These are phyloP conservation scores for Craterostigma plantagineum DNA, from an alignment of 257 asterid species.

Conservation along the genomic window DNA sequence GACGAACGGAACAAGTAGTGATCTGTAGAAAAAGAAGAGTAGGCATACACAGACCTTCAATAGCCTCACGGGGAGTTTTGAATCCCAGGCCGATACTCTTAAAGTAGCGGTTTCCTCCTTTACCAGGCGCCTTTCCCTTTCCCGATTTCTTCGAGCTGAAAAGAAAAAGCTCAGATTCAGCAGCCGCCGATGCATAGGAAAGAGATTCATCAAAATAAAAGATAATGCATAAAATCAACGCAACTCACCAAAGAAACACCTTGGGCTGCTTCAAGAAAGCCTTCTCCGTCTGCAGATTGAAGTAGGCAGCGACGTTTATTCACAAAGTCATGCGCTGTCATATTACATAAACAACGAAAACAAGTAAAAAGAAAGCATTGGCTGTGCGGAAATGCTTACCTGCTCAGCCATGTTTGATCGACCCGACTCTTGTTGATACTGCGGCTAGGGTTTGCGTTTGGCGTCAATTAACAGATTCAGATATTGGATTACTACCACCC, in stretches of 20 bases:
- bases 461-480: neutral
- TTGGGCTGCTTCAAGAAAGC: slow-evolving; percentile 23
- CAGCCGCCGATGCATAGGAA: neutral
- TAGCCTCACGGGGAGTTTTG: slow-evolving; percentile 27
- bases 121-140: slow-evolving; percentile 32
- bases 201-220: neutral
- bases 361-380: no score
- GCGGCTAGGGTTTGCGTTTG: no score
- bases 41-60: slow-evolving; percentile 10
- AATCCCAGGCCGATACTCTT: slow-evolving; percentile 31
- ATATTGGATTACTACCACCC: slow-evolving; percentile 1
- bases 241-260: slow-evolving; percentile 17
- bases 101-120: slow-evolving; percentile 28
- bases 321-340: no score
- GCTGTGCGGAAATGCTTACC: no score
- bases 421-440: no score
- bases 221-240: neutral
- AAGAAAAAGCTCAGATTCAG: neutral
- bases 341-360: no score
- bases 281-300: slow-evolving; percentile 15
- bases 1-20: neutral
- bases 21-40: neutral
- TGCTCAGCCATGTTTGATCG: no score
- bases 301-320: neutral
- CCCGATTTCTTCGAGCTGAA: slow-evolving; percentile 29